A percentile compares a stretch with the other conserved stretches of the same genome.
These are phyloP conservation scores for Colletotrichum sp. DNA, from an alignment of 2,329 filamentous ascomycete species.

Conservation along the genomic window DNA sequence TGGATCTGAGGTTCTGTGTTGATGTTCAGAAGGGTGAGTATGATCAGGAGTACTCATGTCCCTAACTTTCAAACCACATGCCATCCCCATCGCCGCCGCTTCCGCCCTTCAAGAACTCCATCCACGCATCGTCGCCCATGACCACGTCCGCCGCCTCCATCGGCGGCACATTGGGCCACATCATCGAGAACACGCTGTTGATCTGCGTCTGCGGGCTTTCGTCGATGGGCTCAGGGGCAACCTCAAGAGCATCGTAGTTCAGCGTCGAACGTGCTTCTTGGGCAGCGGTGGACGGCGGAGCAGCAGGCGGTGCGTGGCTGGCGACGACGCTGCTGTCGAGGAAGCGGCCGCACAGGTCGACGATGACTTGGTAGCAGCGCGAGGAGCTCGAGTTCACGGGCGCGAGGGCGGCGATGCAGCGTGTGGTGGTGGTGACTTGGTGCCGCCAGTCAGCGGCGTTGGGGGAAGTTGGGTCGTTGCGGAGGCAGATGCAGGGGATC, in stretches of 20 bases:
- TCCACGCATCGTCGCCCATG: slow-evolving; percentile 42
- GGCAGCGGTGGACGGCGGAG: background rate
- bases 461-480: slow-evolving; percentile 42
- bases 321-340: slow-evolving; percentile 25
- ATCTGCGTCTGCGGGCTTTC: slow-evolving; percentile 48
- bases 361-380: slow-evolving; percentile 46
- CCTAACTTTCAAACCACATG: background rate
- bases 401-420: slow-evolving; percentile 40
- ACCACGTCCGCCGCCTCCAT: slow-evolving; percentile 41
- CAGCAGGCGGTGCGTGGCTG: background rate
- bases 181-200: slow-evolving; percentile 46
- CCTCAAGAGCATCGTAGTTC: background rate
- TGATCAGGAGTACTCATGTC: background rate
- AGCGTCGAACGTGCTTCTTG: background rate
- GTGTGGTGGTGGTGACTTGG: slow-evolving; percentile 43
- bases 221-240: slow-evolving; percentile 29
- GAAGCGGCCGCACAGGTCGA: slow-evolving; percentile 43
- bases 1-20: too few relatives aligned
- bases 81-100: slow-evolving; percentile 15
- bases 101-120: slow-evolving; percentile 35
- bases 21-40: too few relatives aligned
- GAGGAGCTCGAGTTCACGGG: slow-evolving; percentile 43
- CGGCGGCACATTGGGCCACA: slow-evolving; percentile 48
- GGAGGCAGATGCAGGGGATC: slow-evolving; percentile 52
- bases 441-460: slow-evolving; percentile 43